Base-by-base conservation (phyloP, 768 basidiomycete genomes). In the Suillus decipiens region DNA sequence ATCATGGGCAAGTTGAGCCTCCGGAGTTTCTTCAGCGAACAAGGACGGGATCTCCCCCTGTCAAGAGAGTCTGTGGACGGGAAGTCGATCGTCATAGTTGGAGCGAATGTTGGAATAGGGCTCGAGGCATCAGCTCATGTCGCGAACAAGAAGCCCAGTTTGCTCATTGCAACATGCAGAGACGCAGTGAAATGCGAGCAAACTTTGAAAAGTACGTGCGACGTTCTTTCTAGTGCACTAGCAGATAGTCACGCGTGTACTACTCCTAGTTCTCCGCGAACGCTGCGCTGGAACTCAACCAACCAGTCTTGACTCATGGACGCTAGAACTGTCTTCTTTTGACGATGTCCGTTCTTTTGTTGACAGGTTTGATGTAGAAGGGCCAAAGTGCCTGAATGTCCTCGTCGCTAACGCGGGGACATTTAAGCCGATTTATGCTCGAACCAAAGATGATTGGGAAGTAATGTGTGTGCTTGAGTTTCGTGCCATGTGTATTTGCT, bases 381-480 rank as follows among this genome's bases (percentile, higher is more conserved):
- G 65, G 63, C 24, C 33, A n/a, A n/a, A 53, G 4, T 14, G 63
- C 8, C 66, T 79, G 42, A 71, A 78, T 42, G 61, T 72, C 2
- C 63, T 80, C 22, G 64, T 78, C 24, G 69, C 69, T 6, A 77
- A 76, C 45, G 78, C 76, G 1, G 77, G 73, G 9, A 59, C 71
- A 9, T 60, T 66, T 1, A 17, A 22, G 1, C 2, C 1, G 0
- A 43, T 59, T 1, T 77, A 78, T 43, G 37, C 64, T n/a, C 61
- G 66, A n/a, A 80, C 80, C 0, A 45, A 64, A 1, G 84, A 86
- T 63, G 83, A 80, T 9, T 85, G 80, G 81, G 84, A 86, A 66
- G 33, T 69, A 36, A 72, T 67, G 84, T 84, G 62, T 33, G 72
- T 69, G 17, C 41, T n/a, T 50, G 28, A n/a, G 8, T 36, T 12